Evolutionary conservation across 768 basidiomycete species (phyloP).

Genomic region (Trametes cinnabarina): DNA sequence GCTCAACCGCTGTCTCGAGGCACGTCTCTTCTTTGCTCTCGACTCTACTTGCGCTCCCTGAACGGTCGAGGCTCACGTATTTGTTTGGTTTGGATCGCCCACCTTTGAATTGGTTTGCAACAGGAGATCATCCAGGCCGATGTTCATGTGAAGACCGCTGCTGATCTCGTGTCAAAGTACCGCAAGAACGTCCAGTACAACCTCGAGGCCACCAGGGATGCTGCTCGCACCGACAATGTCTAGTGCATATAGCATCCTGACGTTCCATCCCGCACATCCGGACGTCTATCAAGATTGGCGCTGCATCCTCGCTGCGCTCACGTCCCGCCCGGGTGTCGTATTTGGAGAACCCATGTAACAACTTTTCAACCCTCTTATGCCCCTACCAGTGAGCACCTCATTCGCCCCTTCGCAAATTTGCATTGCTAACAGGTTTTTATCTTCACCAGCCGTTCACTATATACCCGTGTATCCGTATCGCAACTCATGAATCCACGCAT

Average conservation of each 20-base stretch:
- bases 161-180: slow-evolving; percentile 84
- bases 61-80: neutral
- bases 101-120: neutral
- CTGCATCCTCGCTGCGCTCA: neutral
- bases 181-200: slow-evolving; percentile 93
- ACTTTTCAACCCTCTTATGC: neutral
- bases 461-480: too few relatives aligned
- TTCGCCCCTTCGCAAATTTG: too few relatives aligned
- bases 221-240: slow-evolving; percentile 1
- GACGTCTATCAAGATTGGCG: too few relatives aligned
- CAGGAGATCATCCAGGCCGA: slow-evolving; percentile 84
- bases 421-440: too few relatives aligned
- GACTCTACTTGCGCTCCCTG: neutral
- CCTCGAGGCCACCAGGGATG: slow-evolving; percentile 55
- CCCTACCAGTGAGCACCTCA: too few relatives aligned
- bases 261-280: too few relatives aligned
- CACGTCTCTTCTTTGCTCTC: slow-evolving; percentile 28
- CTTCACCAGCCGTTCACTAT: too few relatives aligned
- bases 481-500: too few relatives aligned
- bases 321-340: neutral
- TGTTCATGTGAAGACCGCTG: slow-evolving; percentile 71
- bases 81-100: neutral
- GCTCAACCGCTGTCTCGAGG: slow-evolving; percentile 85
- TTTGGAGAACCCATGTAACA: neutral
- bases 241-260: too few relatives aligned